Evolutionary conservation across 768 basidiomycete species (phyloP).

Genomic region (Crepidotus variabilis): DNA sequence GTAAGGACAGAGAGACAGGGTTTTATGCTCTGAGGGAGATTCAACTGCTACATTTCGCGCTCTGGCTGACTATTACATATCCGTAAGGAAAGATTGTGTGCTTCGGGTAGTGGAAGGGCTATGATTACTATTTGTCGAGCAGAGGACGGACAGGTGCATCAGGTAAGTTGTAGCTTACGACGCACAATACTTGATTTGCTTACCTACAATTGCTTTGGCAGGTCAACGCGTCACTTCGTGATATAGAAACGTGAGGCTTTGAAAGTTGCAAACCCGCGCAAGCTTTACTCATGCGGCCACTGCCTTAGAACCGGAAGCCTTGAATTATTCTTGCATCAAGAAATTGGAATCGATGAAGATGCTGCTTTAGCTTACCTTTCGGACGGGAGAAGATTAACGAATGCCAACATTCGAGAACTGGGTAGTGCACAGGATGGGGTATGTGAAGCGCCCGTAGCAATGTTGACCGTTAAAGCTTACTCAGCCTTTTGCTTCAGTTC

Average conservation of each 20-base stretch:
- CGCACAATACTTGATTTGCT: not conserved
- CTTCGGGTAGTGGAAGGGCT: not conserved
- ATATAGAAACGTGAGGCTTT: conserved; percentile 64
- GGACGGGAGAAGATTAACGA: conserved; percentile 71
- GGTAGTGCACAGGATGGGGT: conserved; percentile 77
- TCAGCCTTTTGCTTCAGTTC: conserved; percentile 32
- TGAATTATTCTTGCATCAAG: conserved; percentile 68
- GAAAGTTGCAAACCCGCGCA: conserved; percentile 4
- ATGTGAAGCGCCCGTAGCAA: conserved; percentile 11
- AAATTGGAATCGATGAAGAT: conserved; percentile 68
- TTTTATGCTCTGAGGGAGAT: too few relatives aligned
- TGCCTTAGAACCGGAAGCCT: conserved; percentile 54
- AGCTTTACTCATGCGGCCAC: not conserved
- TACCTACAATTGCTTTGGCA: conserved; percentile 12
- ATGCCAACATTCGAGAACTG: conserved; percentile 71
- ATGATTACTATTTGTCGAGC: conserved; percentile 68
- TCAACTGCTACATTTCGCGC: too few relatives aligned
- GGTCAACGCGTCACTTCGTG: conserved; percentile 67
- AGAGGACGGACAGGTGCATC: conserved; percentile 59
- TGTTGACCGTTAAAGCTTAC: not conserved
- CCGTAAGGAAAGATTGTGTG: not conserved
- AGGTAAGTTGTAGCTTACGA: conserved; percentile 32
- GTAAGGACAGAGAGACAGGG: too few relatives aligned
- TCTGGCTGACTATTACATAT: too few relatives aligned
- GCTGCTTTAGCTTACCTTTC: conserved; percentile 74